Percentiles rank a stretch among this genome's conserved stretches.
phyloP scores from a whole-genome alignment of 2,329 filamentous ascomycete species.

The Hypoxylon rubiginosum region DNA sequence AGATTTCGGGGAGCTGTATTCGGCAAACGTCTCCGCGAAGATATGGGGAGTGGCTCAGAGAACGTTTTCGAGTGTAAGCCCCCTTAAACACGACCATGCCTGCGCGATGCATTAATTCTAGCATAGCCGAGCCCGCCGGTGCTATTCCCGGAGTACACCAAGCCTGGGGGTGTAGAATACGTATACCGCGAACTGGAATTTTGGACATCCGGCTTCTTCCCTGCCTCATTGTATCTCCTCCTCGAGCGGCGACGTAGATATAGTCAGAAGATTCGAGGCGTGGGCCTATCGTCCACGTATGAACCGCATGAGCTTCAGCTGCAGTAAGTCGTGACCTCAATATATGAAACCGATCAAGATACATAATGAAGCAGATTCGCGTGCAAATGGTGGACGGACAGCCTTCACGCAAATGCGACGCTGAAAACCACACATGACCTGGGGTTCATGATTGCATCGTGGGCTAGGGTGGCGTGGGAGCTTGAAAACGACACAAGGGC shows the following conservation, averaged over 20 bases:
- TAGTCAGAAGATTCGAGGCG: constrained; percentile 21
- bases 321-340: constrained; percentile 36
- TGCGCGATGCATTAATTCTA: neutral
- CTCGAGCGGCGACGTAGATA: constrained; percentile 53
- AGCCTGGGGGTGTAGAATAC: constrained; percentile 55
- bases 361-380: constrained; percentile 43
- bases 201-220: constrained; percentile 65
- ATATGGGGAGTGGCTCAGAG: constrained; percentile 10
- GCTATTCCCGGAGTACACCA: constrained; percentile 56
- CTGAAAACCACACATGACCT: constrained; percentile 58
- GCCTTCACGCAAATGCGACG: constrained; percentile 53
- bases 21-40: constrained; percentile 5
- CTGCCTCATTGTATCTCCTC: constrained; percentile 59
- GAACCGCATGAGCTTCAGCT: constrained; percentile 46
- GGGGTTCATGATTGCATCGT: constrained; percentile 60
- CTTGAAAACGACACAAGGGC: constrained; percentile 55
- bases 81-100: neutral
- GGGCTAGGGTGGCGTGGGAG: constrained; percentile 56
- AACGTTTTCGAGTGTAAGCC: constrained; percentile 2
- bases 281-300: constrained; percentile 1
- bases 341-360: neutral
- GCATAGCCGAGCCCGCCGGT: constrained; percentile 29
- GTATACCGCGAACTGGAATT: constrained; percentile 58
- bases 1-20: constrained; percentile 1
- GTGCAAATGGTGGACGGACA: constrained; percentile 59